Evolutionary conservation across 1,284 basidiomycete species (phyloP).

Genomic region (Microbotryomycetes sp.): DNA sequence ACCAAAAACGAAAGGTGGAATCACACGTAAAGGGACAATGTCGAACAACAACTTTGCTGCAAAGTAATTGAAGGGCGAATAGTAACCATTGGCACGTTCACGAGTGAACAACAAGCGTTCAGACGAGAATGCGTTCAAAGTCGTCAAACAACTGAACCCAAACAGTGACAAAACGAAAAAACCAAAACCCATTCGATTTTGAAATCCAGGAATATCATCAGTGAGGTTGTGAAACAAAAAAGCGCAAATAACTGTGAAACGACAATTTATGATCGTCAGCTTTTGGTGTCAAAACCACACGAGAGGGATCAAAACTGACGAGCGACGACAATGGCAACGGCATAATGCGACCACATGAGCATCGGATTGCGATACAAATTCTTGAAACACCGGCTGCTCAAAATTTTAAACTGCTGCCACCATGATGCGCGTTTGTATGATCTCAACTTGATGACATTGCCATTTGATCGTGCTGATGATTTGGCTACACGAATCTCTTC

Average conservation of each 20-base stretch:
- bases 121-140: constrained; percentile 83
- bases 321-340: constrained; percentile 73
- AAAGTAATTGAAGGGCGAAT: constrained; percentile 92
- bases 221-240: constrained; percentile 71
- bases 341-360: constrained; percentile 81
- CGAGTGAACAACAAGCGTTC: constrained; percentile 94
- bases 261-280: constrained; percentile 10
- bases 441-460: constrained; percentile 58
- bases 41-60: constrained; percentile 94
- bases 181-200: constrained; percentile 80
- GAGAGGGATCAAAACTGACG: constrained; percentile 49
- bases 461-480: constrained; percentile 45
- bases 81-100: constrained; percentile 94
- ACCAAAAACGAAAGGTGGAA: constrained; percentile 89
- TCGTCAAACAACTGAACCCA: constrained; percentile 91
- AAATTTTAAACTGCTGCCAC: constrained; percentile 81
- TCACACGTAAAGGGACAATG: constrained; percentile 83
- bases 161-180: constrained; percentile 93
- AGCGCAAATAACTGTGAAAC: constrained; percentile 62
- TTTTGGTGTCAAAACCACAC: background rate
- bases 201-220: constrained; percentile 89
- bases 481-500: constrained; percentile 57
- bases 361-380: constrained; percentile 84
- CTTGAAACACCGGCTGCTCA: constrained; percentile 96
- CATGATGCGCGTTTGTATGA: constrained; percentile 78